Evolutionary conservation across 2,329 filamentous ascomycete species (phyloP).

Genomic region (Scytalidium lignicola): DNA sequence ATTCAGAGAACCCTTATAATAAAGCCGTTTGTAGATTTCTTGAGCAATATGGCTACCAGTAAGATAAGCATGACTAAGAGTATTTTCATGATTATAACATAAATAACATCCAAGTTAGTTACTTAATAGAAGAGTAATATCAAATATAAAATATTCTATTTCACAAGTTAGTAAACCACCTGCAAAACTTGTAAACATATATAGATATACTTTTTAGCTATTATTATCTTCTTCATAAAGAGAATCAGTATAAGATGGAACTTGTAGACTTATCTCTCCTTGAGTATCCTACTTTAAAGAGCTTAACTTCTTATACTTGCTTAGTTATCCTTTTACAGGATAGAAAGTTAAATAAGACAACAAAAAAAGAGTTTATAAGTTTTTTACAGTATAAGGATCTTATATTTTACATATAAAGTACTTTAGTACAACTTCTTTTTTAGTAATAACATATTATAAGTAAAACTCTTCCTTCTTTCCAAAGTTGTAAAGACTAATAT

Average conservation of each 20-base stretch:
- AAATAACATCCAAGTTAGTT: slow-evolving; percentile 1
- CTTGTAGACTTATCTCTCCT: slow-evolving; percentile 5
- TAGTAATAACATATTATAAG: slow-evolving; percentile 3
- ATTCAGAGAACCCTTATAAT: not conserved
- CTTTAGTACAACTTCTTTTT: slow-evolving; percentile 3
- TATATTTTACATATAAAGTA: slow-evolving; percentile 1
- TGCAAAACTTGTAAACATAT: slow-evolving; percentile 3
- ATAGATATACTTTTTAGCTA: slow-evolving; percentile 4
- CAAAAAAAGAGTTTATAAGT: slow-evolving; percentile 5
- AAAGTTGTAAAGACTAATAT: not conserved
- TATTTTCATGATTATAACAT: not conserved
- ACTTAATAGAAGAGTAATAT: slow-evolving; percentile 1
- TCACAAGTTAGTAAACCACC: no score
- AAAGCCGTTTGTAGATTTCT: slow-evolving; percentile 1
- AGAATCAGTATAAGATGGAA: slow-evolving; percentile 4
- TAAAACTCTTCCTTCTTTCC: slow-evolving; percentile 2
- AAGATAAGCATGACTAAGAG: not conserved
- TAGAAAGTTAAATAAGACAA: slow-evolving; percentile 6
- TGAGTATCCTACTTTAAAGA: not conserved
- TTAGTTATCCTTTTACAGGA: slow-evolving; percentile 4
- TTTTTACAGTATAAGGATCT: not conserved
- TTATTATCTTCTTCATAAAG: slow-evolving; percentile 4
- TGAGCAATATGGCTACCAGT: not conserved
- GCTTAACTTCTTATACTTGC: not conserved
- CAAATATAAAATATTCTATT: slow-evolving; percentile 4